These are phyloP conservation scores for Moesziomyces sp. DNA, from an alignment of 1,284 basidiomycete species.

Conservation along the genomic window DNA sequence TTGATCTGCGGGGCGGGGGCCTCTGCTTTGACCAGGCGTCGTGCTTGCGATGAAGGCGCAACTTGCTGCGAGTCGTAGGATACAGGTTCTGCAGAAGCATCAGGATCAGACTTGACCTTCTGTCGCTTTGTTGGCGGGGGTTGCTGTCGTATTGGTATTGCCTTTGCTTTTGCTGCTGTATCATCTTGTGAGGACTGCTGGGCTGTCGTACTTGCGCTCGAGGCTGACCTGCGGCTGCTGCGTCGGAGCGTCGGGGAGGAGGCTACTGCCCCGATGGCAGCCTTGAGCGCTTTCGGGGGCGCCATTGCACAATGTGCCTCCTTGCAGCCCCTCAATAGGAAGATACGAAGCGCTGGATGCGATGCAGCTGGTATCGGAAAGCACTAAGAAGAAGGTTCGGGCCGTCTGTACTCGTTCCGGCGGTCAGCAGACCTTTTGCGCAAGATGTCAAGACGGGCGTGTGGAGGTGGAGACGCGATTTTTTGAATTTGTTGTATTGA, in stretches of 20 bases:
- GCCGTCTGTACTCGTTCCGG: too few relatives aligned
- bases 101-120: constrained; percentile 4
- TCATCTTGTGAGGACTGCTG: background rate
- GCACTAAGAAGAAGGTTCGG: too few relatives aligned
- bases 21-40: background rate
- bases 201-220: background rate
- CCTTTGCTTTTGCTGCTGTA: background rate
- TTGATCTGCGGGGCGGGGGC: background rate
- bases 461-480: too few relatives aligned
- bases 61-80: too few relatives aligned
- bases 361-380: too few relatives aligned
- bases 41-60: background rate
- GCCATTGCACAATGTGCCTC: background rate
- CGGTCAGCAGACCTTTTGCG: too few relatives aligned
- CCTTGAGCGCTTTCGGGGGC: background rate
- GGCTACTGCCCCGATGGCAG: background rate
- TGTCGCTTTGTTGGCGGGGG: background rate
- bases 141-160: background rate
- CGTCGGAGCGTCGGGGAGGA: background rate
- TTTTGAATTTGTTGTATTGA: too few relatives aligned
- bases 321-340: too few relatives aligned
- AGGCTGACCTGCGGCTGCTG: background rate
- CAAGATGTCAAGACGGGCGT: too few relatives aligned
- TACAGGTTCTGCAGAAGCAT: too few relatives aligned
- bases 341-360: too few relatives aligned